phyloP scores from a whole-genome alignment of 106 monocot species.

The Allium fistulosum region DNA sequence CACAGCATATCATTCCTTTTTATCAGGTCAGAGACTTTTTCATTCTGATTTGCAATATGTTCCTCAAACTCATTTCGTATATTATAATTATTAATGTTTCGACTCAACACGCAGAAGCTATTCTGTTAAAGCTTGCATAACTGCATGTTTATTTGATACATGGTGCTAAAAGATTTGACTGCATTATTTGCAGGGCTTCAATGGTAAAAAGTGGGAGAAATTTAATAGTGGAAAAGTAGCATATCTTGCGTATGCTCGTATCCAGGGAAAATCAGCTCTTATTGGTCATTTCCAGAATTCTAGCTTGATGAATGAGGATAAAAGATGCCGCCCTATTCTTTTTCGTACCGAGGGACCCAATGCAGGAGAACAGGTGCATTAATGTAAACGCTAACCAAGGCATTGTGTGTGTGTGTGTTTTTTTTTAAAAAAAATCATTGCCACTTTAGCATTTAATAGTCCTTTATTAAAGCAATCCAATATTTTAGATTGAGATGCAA shows the following conservation, averaged over 20 bases:
- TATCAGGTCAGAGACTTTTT: conserved; percentile 31
- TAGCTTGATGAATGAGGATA: conserved; percentile 87
- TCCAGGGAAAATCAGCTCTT: conserved; percentile 71
- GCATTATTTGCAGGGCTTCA: conserved; percentile 44
- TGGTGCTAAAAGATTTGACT: not conserved
- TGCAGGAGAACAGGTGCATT: conserved; percentile 73
- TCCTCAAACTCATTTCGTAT: not conserved
- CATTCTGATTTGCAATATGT: not conserved
- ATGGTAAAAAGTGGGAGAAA: conserved; percentile 86
- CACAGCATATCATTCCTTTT: conserved; percentile 47
- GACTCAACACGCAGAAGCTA: not conserved
- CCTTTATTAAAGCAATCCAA: not conserved
- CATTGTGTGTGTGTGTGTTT: not conserved
- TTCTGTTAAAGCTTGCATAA: not conserved
- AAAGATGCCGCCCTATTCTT: conserved; percentile 72
- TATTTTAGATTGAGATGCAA: not conserved
- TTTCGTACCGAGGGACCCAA: conserved; percentile 73
- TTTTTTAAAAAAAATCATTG: not conserved
- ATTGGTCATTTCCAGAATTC: conserved; percentile 85
- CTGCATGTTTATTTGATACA: not conserved
- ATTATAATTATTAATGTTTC: not conserved
- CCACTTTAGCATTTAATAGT: not conserved
- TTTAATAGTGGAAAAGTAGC: conserved; percentile 86
- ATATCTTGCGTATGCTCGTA: conserved; percentile 74
- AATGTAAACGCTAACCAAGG: not conserved